phyloP scores from a whole-genome alignment of 352 stramenopile species.

The Phytophthora vignae region DNA sequence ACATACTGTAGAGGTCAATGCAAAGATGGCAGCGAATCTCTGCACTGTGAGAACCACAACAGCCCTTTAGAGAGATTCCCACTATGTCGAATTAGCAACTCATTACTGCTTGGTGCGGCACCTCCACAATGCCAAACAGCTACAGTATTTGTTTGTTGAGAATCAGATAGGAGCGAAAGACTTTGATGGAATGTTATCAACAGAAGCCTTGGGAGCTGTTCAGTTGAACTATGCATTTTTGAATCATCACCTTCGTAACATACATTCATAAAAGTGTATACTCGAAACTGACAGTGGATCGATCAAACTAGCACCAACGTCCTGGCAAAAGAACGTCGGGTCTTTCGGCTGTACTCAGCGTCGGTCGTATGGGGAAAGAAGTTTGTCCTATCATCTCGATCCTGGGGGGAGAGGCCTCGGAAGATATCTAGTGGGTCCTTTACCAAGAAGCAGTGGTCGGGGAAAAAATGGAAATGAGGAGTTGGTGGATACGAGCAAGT shows the following conservation, averaged over 20 bases:
- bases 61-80: slow-evolving; percentile 83
- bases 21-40: slow-evolving; percentile 30
- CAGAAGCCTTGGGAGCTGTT: slow-evolving; percentile 57
- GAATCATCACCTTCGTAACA: slow-evolving; percentile 71
- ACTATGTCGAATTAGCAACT: slow-evolving; percentile 83
- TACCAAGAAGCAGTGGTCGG: no score
- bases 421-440: no score
- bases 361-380: slow-evolving; percentile 88
- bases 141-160: slow-evolving; percentile 34
- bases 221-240: slow-evolving; percentile 88
- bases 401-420: slow-evolving; percentile 8
- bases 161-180: slow-evolving; percentile 91
- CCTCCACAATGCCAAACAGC: slow-evolving; percentile 8
- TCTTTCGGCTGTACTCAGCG: slow-evolving; percentile 79
- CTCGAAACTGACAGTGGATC: slow-evolving; percentile 30
- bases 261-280: slow-evolving; percentile 7
- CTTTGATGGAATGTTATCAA: slow-evolving; percentile 77
- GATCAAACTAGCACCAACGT: slow-evolving; percentile 79
- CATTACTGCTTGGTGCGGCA: slow-evolving; percentile 35
- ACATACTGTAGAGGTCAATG: no score
- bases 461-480: no score
- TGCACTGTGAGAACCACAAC: slow-evolving; percentile 47
- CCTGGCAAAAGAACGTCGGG: slow-evolving; percentile 70
- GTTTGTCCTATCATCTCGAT: slow-evolving; percentile 86
- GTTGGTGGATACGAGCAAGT: no score